Conservation (phyloP, 495 filamentous ascomycete species). For the Penicillium mononematosum region DNA sequence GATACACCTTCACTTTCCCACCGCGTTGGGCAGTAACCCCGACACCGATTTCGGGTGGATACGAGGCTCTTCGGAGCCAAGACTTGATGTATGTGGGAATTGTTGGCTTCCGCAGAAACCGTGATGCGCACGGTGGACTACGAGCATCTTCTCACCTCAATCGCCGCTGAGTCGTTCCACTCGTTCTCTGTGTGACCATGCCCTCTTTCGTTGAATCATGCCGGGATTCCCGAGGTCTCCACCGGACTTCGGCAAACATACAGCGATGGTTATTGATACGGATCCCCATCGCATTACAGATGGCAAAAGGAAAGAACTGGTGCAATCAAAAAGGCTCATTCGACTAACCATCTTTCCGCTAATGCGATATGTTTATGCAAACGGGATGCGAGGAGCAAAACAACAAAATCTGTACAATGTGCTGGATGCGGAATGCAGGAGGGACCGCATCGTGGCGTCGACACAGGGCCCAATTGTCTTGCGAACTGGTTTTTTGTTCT, state of each 20-base stretch:
- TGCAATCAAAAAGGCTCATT: slow-evolving; percentile 15
- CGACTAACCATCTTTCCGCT: slow-evolving; percentile 26
- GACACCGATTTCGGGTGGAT: neutral
- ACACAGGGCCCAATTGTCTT: neutral
- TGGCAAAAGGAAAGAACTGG: neutral
- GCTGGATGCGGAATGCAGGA: neutral
- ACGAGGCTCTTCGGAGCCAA: neutral
- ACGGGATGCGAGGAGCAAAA: slow-evolving; percentile 15
- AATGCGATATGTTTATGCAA: slow-evolving; percentile 20
- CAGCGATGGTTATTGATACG: neutral
- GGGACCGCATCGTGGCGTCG: neutral
- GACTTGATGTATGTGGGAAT: neutral
- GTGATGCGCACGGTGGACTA: slow-evolving; percentile 1
- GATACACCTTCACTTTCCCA: neutral
- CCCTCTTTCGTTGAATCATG: neutral
- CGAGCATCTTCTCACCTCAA: neutral
- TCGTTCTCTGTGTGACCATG: slow-evolving; percentile 7
- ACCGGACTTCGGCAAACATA: neutral
- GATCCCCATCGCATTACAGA: neutral
- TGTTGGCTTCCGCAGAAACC: neutral
- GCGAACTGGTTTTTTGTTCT: neutral
- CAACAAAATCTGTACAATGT: slow-evolving; percentile 6
- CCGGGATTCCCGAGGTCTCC: neutral
- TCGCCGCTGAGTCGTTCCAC: neutral
- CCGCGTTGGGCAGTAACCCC: neutral